Percentiles rank a stretch among this genome's conserved stretches.
Evolutionary conservation across 2,329 filamentous ascomycete genomes (phyloP).

Genomic region (Cladosporium austrohemisphaericum): DNA sequence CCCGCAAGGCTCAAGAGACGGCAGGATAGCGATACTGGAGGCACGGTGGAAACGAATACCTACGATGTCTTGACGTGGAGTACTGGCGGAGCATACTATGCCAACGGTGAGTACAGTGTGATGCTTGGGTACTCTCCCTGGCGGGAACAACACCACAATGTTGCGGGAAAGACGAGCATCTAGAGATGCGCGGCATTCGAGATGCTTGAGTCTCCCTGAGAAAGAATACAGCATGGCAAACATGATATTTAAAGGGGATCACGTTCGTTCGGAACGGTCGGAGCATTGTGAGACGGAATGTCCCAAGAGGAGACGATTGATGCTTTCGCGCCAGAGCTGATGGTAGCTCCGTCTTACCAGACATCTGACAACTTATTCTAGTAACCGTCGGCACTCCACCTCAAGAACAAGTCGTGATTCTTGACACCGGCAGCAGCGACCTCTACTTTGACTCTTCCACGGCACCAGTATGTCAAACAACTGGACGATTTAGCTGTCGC

Average conservation of each 20-base stretch:
- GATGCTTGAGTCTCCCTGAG: no score
- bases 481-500: slow-evolving; percentile 24
- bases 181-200: no score
- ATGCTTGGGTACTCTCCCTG: no score
- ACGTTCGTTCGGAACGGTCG: no score
- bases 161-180: no score
- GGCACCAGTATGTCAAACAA: slow-evolving; percentile 23
- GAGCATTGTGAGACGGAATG: no score
- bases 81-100: slow-evolving; percentile 33
- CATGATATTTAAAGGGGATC: no score
- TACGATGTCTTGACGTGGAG: slow-evolving; percentile 32
- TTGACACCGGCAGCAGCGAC: slow-evolving; percentile 35
- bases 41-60: slow-evolving; percentile 27
- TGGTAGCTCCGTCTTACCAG: no score
- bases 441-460: slow-evolving; percentile 31
- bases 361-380: background rate
- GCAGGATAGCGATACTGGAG: slow-evolving; percentile 12
- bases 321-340: no score
- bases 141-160: no score
- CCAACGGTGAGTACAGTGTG: slow-evolving; percentile 25
- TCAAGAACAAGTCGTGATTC: slow-evolving; percentile 30
- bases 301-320: no score
- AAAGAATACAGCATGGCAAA: no score
- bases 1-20: slow-evolving; percentile 16
- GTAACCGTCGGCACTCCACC: slow-evolving; percentile 34